Evolutionary conservation across 495 filamentous ascomycete species (phyloP), one percentile per base, ranked within the genome.

Genomic region (Tetracladium marchalianum): DNA sequence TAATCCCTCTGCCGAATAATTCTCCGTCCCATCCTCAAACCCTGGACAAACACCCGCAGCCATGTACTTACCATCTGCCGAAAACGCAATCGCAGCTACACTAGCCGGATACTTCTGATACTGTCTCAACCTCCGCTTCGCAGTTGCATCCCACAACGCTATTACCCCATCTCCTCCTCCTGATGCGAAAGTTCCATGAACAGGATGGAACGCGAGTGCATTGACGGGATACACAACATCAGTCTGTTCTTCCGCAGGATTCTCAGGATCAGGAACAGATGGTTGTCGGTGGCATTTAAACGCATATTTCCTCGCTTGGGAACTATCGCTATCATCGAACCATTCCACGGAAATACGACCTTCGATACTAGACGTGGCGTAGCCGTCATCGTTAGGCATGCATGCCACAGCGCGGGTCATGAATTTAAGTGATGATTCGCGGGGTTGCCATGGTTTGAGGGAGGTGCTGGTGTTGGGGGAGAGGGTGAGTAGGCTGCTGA

Each of bases 151-250:
- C 92, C 92, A 98, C 34, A 98, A 67, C 9, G 86, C 84, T n/a
- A 95, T 90, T 19, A 93, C 82, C 18, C 90, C 88, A 58, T 98
- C 92, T 11, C 92, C 92, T 39, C 92, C 92, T 5, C 89, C 92
- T 7, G 81, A 86, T 0, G 90, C 92, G 63, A 98, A 96, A 0
- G 90, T 95, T 18, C 90, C 90, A 55, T 87, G 78, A 9, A 85
- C 63, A 1, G 92, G 90, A 67, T 98, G 90, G 66, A 95, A 98
- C 0, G 87, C 77, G 0, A 98, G 74, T 11, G 90, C 82, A 64
- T 98, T 93, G 54, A 98, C 90, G 0, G 92, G 92, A 58, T 92
- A 98, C 7, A 98, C 87, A 9, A 96, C 72, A 60, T 98, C 92
- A 7, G 81, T 69, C 24, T 81, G 83, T 38, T 85, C 78, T 27